Conservation (phyloP, 176 grass and related monocot genomes). For the Carex pumila region DNA sequence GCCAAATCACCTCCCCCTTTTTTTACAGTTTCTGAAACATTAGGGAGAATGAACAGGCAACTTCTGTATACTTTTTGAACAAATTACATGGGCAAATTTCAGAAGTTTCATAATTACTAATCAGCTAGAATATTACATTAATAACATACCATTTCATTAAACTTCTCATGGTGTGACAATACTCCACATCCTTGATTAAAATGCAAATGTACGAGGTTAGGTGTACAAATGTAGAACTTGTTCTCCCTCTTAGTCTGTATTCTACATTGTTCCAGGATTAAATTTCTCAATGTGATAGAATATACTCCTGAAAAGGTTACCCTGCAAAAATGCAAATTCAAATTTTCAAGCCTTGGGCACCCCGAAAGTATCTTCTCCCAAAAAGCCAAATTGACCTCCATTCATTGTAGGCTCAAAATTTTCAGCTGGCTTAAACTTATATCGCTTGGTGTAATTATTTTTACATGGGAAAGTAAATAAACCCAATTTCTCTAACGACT, state of each 20-base stretch:
- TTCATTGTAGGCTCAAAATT: constrained; percentile 15
- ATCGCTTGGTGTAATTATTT: constrained; percentile 14
- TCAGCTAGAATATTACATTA: not conserved
- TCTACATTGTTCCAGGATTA: constrained; percentile 15
- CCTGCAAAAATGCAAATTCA: constrained; percentile 13
- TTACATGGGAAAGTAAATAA: constrained; percentile 9
- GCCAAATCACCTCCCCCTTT: no score
- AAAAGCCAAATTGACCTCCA: not conserved
- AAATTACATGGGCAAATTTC: not conserved
- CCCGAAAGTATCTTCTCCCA: constrained; percentile 11
- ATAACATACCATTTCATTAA: constrained; percentile 20
- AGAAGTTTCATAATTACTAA: not conserved
- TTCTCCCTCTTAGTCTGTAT: not conserved
- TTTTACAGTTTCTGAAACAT: not conserved
- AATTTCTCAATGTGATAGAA: constrained; percentile 7
- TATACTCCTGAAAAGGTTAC: not conserved
- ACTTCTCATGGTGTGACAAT: not conserved
- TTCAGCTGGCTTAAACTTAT: not conserved
- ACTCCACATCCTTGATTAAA: constrained; percentile 10
- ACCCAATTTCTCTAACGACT: not conserved
- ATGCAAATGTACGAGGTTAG: constrained; percentile 11
- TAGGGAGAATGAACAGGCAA: not conserved
- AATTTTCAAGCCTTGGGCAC: not conserved
- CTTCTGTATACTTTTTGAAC: not conserved
- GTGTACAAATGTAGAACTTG: not conserved